Conservation (phyloP, 176 grass and related monocot genomes). For the Elymus sibiricus region DNA sequence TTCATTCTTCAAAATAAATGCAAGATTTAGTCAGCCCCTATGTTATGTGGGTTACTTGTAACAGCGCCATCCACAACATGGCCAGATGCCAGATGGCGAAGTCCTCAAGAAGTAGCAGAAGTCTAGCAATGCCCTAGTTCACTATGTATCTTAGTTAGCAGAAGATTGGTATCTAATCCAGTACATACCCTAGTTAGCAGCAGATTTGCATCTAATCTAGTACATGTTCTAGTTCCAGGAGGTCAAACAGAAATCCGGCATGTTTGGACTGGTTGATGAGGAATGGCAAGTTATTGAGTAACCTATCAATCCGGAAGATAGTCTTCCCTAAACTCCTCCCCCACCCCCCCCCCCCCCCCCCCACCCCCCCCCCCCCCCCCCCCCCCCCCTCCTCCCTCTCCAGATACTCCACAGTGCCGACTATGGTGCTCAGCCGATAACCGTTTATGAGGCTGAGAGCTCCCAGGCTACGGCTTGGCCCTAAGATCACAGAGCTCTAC, state of each 20-base stretch:
- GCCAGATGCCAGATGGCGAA: not conserved
- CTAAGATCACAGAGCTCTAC: not conserved
- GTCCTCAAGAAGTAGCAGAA: not conserved
- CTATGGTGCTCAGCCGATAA: not conserved
- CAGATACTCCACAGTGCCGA: not conserved
- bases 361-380: no score
- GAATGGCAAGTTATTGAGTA: not conserved
- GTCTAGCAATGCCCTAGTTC: not conserved
- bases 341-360: no score
- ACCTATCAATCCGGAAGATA: not conserved
- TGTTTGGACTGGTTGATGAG: not conserved
- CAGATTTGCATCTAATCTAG: not conserved
- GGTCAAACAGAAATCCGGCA: not conserved
- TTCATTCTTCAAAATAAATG: constrained; percentile 5
- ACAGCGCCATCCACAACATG: not conserved
- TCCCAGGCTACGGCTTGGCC: not conserved
- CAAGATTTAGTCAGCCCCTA: not conserved
- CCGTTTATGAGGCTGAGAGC: not conserved
- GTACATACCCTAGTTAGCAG: not conserved
- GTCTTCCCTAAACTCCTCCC: not conserved
- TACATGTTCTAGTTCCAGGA: not conserved
- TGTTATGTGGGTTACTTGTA: not conserved
- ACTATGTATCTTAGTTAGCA: not conserved
- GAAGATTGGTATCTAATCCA: not conserved
- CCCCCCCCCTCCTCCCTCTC: no score